Evolutionary conservation across 208 protist genomes (phyloP).

Genomic region (Strigomonas galati): DNA sequence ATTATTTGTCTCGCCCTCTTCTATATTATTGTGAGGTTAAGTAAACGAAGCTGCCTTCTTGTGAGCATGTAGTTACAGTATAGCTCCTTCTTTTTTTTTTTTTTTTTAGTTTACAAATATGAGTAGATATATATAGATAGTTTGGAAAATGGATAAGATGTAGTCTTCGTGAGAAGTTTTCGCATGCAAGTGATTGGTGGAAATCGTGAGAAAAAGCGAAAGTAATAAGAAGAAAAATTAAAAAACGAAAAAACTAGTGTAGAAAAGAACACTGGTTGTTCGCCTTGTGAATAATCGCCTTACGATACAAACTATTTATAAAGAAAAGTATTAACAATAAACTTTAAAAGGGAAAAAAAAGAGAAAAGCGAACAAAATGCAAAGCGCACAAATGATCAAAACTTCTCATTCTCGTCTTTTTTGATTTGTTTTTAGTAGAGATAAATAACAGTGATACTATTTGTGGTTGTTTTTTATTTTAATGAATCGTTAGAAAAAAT

Average conservation of each 20-base stretch:
- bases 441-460: too few species aligned
- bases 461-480: not conserved
- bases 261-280: not conserved
- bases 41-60: not conserved
- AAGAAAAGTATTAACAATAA: not conserved
- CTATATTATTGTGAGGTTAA: not conserved
- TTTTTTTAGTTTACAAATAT: too few species aligned
- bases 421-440: not conserved
- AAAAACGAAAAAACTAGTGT: not conserved
- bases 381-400: too few species aligned
- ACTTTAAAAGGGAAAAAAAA: not conserved
- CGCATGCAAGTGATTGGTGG: too few species aligned
- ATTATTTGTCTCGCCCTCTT: not conserved
- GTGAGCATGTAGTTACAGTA: slow-evolving; percentile 2
- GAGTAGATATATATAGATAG: too few species aligned
- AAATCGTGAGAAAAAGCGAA: too few species aligned
- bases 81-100: not conserved
- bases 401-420: too few species aligned
- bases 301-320: not conserved
- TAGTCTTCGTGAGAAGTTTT: too few species aligned
- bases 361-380: not conserved
- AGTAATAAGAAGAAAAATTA: not conserved
- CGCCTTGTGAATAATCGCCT: too few species aligned
- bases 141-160: too few species aligned
- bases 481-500: not conserved